Evolutionary conservation across 208 protist genomes (phyloP), one percentile per base, ranked within the genome.

Genomic region (Leishmania tarentolae): DNA sequence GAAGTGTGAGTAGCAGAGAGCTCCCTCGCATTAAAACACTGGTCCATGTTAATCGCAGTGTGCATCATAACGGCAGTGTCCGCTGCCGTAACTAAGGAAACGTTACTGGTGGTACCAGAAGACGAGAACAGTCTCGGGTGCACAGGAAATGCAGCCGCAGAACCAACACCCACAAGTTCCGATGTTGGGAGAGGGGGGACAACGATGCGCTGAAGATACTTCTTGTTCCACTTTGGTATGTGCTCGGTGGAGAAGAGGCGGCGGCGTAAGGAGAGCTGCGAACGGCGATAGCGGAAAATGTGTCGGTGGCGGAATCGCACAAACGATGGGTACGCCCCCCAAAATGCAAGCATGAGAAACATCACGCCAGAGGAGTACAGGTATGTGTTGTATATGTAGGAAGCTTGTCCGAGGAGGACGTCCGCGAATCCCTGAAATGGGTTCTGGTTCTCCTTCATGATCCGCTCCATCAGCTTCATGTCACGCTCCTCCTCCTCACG

Each of bases 141-240:
- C 21, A 35, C 53, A n/a, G 52, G 24, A 31, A 56, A 63, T 17
- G 74, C 17, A 3, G 70, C 76, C 1, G 37, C 61, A 8, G 2
- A 31, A 53, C 24, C 28, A 9, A 8, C 35, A 24, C 35, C 37
- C 7, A 65, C 19, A 3, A 75, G 8, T 7, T 31, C 19, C 1
- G 65, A 7, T 53, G 44, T 69, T 3, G 76, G 80, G 19, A 78
- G 75, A 24, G 84, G 76, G 0, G 92, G 92, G 7, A 95, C 72
- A 42, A 92, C 86, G 17, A 94, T 52, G 42, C 90, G 87, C 71
- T 93, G 88, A 21, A 94, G 75, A 65, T 93, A 87, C 72, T 89
- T 91, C 78, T 93, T 92, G 68, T 92, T 83, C 90, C 90, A 94
- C 75, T 92, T 96, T 7, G 92, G 90, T 72, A 96, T 92, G 78